A percentile compares a stretch with the other conserved stretches of the same genome.
Conservation (phyloP, 768 basidiomycete genomes). For the Panus rudis region DNA sequence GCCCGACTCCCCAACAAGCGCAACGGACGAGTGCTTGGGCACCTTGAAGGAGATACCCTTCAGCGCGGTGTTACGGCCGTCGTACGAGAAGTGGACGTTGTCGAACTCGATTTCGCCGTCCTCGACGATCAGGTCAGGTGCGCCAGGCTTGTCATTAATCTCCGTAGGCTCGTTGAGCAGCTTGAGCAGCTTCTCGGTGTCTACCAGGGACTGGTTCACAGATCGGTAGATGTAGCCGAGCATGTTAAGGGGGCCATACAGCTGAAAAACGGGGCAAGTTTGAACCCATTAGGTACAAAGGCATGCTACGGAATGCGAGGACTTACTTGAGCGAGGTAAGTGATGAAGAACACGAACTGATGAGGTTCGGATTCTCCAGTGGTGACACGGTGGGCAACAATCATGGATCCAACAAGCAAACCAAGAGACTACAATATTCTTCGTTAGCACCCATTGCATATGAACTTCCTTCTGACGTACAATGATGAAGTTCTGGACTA, state of each 20-base stretch:
- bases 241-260: conserved; percentile 71
- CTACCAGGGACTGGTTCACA: conserved; percentile 68
- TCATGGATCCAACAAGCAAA: conserved; percentile 73
- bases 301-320: not conserved
- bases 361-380: conserved; percentile 43
- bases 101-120: conserved; percentile 86
- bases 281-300: not conserved
- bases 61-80: conserved; percentile 60
- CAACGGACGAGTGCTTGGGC: conserved; percentile 80
- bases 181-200: conserved; percentile 78
- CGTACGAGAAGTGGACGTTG: conserved; percentile 84
- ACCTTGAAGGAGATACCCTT: conserved; percentile 82
- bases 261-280: conserved; percentile 25
- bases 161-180: conserved; percentile 79
- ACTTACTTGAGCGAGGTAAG: conserved; percentile 69
- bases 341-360: conserved; percentile 75
- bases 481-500: conserved; percentile 78
- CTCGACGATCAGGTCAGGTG: conserved; percentile 62
- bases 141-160: conserved; percentile 73
- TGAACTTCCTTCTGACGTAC: conserved; percentile 37
- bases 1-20: conserved; percentile 81
- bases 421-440: conserved; percentile 50
- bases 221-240: conserved; percentile 76
- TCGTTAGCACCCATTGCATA: not conserved
- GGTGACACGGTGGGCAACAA: conserved; percentile 68